These are phyloP conservation scores for Cenchrus americanus DNA, from an alignment of 176 grass and related monocot species.

Conservation along the genomic window DNA sequence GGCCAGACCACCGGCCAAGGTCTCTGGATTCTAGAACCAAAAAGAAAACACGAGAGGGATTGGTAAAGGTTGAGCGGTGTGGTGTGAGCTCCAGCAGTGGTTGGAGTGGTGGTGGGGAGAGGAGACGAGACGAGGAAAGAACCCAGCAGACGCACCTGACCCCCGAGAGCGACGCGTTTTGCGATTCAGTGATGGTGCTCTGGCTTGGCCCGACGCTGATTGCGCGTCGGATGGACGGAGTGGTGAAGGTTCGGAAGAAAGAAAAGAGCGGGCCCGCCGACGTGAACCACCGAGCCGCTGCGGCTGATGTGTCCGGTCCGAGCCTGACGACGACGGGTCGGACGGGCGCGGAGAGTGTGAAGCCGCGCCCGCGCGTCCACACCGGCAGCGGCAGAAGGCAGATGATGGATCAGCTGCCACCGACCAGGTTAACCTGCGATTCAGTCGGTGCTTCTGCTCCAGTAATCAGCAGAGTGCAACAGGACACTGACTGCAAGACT, in stretches of 20 bases:
- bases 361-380: background rate
- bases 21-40: background rate
- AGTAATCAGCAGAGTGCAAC: background rate
- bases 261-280: background rate
- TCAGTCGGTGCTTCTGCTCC: background rate
- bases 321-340: background rate
- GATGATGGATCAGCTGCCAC: conserved; percentile 26
- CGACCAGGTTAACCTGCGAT: background rate
- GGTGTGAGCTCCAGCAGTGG: conserved; percentile 11
- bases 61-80: conserved; percentile 11
- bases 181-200: background rate
- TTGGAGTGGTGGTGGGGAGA: background rate
- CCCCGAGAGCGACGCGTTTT: conserved; percentile 41
- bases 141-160: conserved; percentile 37
- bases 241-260: conserved; percentile 31
- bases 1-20: background rate
- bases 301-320: conserved; percentile 32
- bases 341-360: background rate
- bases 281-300: conserved; percentile 20
- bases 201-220: background rate
- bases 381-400: no score
- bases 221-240: conserved; percentile 11
- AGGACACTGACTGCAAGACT: background rate
- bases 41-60: background rate
- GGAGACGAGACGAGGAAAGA: background rate